Base-by-base conservation (phyloP, 2,329 filamentous ascomycete genomes). In the Aspergillus sp. region DNA sequence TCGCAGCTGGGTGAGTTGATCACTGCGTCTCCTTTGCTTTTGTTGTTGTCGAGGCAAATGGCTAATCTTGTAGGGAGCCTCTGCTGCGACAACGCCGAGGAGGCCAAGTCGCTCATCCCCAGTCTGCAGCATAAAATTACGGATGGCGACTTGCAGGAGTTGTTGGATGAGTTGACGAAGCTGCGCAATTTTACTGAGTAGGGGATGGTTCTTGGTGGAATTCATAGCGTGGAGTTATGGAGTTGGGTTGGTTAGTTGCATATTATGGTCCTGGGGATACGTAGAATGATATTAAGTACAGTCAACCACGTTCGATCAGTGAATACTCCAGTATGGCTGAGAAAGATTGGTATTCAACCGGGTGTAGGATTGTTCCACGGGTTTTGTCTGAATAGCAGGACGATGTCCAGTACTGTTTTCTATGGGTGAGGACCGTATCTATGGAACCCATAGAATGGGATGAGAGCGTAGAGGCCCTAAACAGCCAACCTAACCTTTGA, bases 51-150 rank as follows among this genome's bases (percentile, higher is more conserved):
- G 17, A 15, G 17, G 24, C 29, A 26, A 13, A 12, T 26, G 24
- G 19, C 19, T 22, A 24, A 31, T 24, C 22, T 16, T 7, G 46
- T 52, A 93, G 88, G 86, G 20, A 93, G 85, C 19, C 69, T 98
- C 24, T 94, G 86, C 61, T 94, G 88, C 57, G 88, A 93, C 51
- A 82, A 79, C 27, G 82, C 86, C 37, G 91, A 98, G 55, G 93
- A 98, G 64, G 91, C 91, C 39, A 95, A 94, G 66, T 94, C 86
- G 6, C 72, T 98, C 37, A 93, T 98, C 42, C 93, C 91, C 1
- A 94, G 74, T 46, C 60, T 98, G 31, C 73, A 79, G 48, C 80
- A 86, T 60, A 98, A 98, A 66, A 93, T 96, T 52, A 74, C 74
- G 40, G 89, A 96, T 56, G 82, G 86, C 22, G 85, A 93, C 47